phyloP scores from a whole-genome alignment of 2,329 filamentous ascomycete species.

The Colletotrichum nymphaeae region DNA sequence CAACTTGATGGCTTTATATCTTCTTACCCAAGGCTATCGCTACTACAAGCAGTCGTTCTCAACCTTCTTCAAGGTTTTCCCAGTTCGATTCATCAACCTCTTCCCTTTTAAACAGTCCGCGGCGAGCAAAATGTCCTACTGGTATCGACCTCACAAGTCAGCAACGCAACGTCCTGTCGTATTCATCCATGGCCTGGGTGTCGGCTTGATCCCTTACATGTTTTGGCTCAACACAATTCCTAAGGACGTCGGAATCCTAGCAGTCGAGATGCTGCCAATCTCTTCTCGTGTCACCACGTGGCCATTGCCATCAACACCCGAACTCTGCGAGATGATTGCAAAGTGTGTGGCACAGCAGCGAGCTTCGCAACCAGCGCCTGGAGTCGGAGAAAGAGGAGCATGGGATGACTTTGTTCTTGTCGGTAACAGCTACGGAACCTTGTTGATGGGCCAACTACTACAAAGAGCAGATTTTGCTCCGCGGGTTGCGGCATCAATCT shows the following conservation, averaged over 20 bases:
- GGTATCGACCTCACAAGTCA: constrained; percentile 70
- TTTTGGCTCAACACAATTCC: constrained; percentile 53
- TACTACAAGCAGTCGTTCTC: constrained; percentile 61
- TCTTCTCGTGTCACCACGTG: constrained; percentile 66
- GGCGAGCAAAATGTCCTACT: constrained; percentile 64
- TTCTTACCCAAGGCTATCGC: constrained; percentile 47
- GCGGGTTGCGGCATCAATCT: constrained; percentile 59
- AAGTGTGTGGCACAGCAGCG: constrained; percentile 30
- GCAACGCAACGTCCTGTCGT: constrained; percentile 66
- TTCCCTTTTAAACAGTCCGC: constrained; percentile 57
- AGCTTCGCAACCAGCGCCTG: constrained; percentile 11
- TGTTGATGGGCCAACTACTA: constrained; percentile 67
- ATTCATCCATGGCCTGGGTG: constrained; percentile 73
- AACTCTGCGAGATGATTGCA: constrained; percentile 23
- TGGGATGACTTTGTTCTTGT: constrained; percentile 67
- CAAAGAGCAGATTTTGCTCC: constrained; percentile 47
- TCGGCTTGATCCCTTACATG: constrained; percentile 65
- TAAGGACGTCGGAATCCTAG: constrained; percentile 68
- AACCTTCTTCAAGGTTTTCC: constrained; percentile 59
- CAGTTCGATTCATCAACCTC: constrained; percentile 62
- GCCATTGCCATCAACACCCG: constrained; percentile 48
- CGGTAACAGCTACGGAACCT: constrained; percentile 68
- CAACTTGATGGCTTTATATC: constrained; percentile 44
- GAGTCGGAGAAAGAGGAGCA: background rate
- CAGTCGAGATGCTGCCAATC: constrained; percentile 68